phyloP scores from a whole-genome alignment of 306 rosid species.

The Vachellia collinsii region DNA sequence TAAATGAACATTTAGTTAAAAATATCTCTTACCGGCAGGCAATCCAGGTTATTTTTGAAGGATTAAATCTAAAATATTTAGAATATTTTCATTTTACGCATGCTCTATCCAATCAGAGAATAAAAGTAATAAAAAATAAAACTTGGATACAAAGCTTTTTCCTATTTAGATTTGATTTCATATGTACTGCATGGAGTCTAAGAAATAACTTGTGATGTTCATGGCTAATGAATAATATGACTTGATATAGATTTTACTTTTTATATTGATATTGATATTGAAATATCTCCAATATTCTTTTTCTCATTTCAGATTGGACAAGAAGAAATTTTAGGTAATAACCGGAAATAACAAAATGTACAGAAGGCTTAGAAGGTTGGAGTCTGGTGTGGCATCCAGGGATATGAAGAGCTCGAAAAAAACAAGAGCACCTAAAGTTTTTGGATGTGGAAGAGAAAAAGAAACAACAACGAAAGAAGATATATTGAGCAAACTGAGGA shows the following conservation, averaged over 20 bases:
- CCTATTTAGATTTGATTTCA: not conserved
- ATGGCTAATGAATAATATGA: not conserved
- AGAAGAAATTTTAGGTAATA: not conserved
- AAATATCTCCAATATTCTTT: not conserved
- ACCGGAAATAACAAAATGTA: not conserved
- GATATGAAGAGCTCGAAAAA: not conserved
- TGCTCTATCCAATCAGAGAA: not conserved
- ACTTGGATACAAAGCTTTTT: too few species aligned
- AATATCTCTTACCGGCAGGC: too few species aligned
- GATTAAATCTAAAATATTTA: too few species aligned
- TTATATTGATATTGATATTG: not conserved
- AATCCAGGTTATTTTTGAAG: too few species aligned
- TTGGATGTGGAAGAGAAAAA: slow-evolving; percentile 12
- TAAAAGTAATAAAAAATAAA: too few species aligned
- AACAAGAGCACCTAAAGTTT: slow-evolving; percentile 28
- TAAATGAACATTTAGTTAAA: too few species aligned
- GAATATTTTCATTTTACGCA: too few species aligned
- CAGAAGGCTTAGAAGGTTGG: slow-evolving; percentile 1
- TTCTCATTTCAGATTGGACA: not conserved
- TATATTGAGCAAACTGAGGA: slow-evolving; percentile 10
- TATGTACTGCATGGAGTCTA: not conserved
- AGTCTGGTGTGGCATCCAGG: not conserved
- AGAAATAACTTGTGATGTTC: too few species aligned
- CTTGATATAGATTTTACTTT: not conserved
- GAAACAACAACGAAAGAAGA: not conserved